Base-by-base conservation (phyloP, 2,329 filamentous ascomycete genomes). In the Aspergillus fijiensis region DNA sequence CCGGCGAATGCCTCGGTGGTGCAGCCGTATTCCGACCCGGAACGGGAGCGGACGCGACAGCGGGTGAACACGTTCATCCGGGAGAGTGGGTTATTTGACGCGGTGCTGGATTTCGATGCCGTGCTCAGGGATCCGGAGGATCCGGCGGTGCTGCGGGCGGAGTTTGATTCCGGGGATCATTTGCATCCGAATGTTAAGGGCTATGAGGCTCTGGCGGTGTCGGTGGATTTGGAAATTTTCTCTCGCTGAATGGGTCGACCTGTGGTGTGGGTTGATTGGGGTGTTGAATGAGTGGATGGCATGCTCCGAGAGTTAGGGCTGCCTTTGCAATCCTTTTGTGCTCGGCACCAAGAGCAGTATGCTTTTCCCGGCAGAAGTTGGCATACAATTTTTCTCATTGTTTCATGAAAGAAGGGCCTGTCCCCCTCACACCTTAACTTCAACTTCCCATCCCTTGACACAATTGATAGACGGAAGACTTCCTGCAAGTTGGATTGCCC, bases 121-220 rank as follows among this genome's bases (percentile, higher is more conserved):
- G 73, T 85, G 14, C 65, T 89, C 39, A 79, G 82, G 11, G 81
- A 89, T 70, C 77, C 80, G 14, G 73, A 73, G 4, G 77, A 80
- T 29, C 73, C 75, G 21, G 80, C 78, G n/a, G 77, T 80, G 67
- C 67, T 90, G 69, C 78, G 77, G 23, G 69, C 71, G 12, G 68
- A 79, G 60, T 88, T 81, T 64, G 82, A 89, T 65, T 81, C 82
- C 0, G 87, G 87, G 0, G 87, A 90, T 72, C 87, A 86, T 69
- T 70, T 90, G 68, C 87, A 90, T 76, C 84, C 85, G 0, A 87
- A 83, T 69, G 80, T 81, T 0, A 76, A 70, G 2, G 87, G 86
- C 0, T 90, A 87, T 70, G 80, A 85, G 69, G 78, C 79, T 1
- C 75, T 90, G 67, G 87, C 86, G 1, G 79, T 85, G 59, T 85